Base-by-base conservation (phyloP, 2,329 filamentous ascomycete genomes). In the Colletotrichum scovillei region DNA sequence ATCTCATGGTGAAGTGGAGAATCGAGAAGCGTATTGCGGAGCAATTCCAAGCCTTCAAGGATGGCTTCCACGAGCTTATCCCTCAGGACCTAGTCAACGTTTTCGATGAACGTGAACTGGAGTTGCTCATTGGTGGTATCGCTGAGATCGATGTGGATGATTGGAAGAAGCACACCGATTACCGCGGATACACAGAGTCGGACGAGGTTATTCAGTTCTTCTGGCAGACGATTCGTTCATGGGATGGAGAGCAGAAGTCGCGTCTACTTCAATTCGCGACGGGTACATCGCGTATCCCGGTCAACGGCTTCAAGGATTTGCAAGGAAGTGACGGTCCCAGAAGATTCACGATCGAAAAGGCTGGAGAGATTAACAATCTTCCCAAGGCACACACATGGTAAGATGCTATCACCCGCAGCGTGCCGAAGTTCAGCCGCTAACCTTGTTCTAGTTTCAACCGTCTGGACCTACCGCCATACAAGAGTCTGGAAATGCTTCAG, bases 151-250 rank as follows among this genome's bases (percentile, higher is more conserved):
- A 99, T 80, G 96, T 99, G 19, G 97, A 99, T 74, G 97, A 99
- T 84, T 99, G 97, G 97, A 98, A 99, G 93, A 99, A 99, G 88
- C 97, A 99, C 86, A 99, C 97, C 59, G 97, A 99, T 81, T 99
- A 99, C 84, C 93, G 97, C 78, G 97, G 97, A 67, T 99, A 99
- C 88, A 98, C 97, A 11, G 97, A 99, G 85, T 95, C 92, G 70
- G 97, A 99, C 79, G 95, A 98, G 80, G 97, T 99, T 30, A 97
- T 99, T 77, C 94, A 97, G 83, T 95, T 97, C 87, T 99, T 99
- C 90, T 99, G 97, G 97, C 95, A 98, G 88, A 96, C 94, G 74
- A 97, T 99, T 76, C 92, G 96, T 77, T 94, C 91, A 74, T 99
- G 97, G 97, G 97, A 99, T 82, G 95, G 97, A 32, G 97, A 99